phyloP scores from a whole-genome alignment of 768 basidiomycete species.

The Psilocybe sp. region DNA sequence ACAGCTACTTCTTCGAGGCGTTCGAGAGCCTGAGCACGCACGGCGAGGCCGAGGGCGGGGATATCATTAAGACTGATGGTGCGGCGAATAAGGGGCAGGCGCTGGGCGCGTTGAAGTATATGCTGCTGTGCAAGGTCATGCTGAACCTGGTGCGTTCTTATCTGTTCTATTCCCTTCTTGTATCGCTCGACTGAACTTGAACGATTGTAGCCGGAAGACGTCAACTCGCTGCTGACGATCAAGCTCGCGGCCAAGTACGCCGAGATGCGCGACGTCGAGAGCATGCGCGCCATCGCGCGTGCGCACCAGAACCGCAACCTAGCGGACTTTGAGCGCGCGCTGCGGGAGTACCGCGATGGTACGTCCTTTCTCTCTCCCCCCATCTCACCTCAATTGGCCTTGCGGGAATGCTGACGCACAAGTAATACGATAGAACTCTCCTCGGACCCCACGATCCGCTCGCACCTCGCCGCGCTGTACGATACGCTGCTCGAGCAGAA shows the following conservation, averaged over 20 bases:
- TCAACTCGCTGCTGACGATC: constrained; percentile 78
- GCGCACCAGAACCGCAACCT: constrained; percentile 93
- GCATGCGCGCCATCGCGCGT: constrained; percentile 91
- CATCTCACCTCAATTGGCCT: not conserved
- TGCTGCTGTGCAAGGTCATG: constrained; percentile 99
- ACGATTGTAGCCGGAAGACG: constrained; percentile 97
- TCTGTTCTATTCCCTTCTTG: not conserved
- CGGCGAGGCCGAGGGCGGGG: constrained; percentile 44
- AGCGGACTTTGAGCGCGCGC: constrained; percentile 82
- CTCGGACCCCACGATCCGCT: constrained; percentile 92
- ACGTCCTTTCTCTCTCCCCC: constrained; percentile 1
- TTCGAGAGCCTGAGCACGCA: constrained; percentile 86
- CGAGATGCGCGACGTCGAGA: constrained; percentile 85
- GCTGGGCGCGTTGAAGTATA: constrained; percentile 90
- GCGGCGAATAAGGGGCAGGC: constrained; percentile 26
- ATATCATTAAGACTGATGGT: not conserved
- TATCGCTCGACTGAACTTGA: no score
- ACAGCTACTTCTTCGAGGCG: constrained; percentile 96
- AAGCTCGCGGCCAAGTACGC: constrained; percentile 90
- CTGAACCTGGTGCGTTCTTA: constrained; percentile 71
- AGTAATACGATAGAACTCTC: constrained; percentile 66
- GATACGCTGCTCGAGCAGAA: constrained; percentile 97
- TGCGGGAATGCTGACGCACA: not conserved
- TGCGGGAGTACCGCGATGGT: constrained; percentile 86
- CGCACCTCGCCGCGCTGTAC: constrained; percentile 90